Base-by-base conservation (phyloP, 352 stramenopile genomes). In the Plasmopara muralis region DNA sequence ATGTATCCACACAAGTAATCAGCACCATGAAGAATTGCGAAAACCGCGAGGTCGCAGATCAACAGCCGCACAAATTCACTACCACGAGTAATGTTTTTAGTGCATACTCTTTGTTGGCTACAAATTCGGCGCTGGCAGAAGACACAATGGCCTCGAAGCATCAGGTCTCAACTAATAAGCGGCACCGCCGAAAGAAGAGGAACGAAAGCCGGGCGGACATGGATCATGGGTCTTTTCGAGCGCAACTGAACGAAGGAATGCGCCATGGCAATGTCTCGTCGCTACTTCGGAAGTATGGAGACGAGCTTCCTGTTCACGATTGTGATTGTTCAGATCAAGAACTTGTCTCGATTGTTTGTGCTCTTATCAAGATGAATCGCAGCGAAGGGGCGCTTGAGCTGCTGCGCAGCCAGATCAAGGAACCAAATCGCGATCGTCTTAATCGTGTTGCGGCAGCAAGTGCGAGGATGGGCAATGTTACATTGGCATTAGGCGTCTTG, bases 311-410 rank as follows among this genome's bases (percentile, higher is more conserved):
- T 40, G 83, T 88, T 53, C 38, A 77, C 31, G 64, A 86, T 50
- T 81, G 56, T 44, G 55, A 66, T 10, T 91, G 81, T 77, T 77
- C 54, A 6, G 65, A 85, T 51, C 72, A 88, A 53, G 77, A 89
- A 55, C 74, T 89, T 43, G 81, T 91, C 47, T 72, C 87, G 60
- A 82, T 91, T 50, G 70, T 79, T 5, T 70, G 73, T 43, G 69
- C 76, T 41, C 67, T 91, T 14, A 85, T 89, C 50, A 84, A 84
- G 53, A 77, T 83, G 69, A 87, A 86, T 55, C 75, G 75, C 57
- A 75, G 60, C 43, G 61, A 77, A 34, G 50, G 66, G 29, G 78
- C 77, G 55, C 61, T 87, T 28, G 63, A 74, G 20, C 61, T 91
- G 51, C 59, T 91, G 46, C 57, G 65, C 44, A 81, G 74, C 53